Percentiles rank a stretch among this genome's conserved stretches.
Conservation (phyloP, 257 asterid species). For the Ballota nigra region DNA sequence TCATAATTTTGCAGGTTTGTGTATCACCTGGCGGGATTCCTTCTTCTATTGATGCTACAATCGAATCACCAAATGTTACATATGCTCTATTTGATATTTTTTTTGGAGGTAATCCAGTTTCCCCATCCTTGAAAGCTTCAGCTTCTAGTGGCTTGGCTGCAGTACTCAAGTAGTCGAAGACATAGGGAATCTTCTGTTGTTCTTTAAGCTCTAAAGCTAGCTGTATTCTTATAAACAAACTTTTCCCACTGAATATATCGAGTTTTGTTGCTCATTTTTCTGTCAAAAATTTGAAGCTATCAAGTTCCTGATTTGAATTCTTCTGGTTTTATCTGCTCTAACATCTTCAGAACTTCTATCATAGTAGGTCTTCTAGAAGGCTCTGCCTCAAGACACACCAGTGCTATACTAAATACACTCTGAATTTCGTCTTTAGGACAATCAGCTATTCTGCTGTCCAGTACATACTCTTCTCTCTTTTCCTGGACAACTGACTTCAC, state of each 20-base stretch:
- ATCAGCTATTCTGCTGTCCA: conserved; percentile 56
- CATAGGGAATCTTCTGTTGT: neutral
- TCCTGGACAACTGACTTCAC: conserved; percentile 80
- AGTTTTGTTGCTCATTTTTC: neutral
- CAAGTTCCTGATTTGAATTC: conserved; percentile 21
- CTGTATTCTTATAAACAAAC: conserved; percentile 9
- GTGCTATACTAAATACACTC: conserved; percentile 56
- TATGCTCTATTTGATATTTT: conserved; percentile 81
- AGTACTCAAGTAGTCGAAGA: conserved; percentile 42
- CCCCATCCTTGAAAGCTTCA: conserved; percentile 80
- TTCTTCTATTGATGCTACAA: conserved; percentile 64
- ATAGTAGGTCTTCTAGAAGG: conserved; percentile 76
- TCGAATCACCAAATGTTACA: conserved; percentile 66
- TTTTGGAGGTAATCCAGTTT: conserved; percentile 79
- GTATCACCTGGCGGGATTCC: conserved; percentile 66
- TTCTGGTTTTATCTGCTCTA: conserved; percentile 49
- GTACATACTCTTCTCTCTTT: conserved; percentile 64
- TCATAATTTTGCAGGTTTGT: conserved; percentile 48
- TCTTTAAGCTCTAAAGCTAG: conserved; percentile 13
- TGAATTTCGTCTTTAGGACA: conserved; percentile 50
- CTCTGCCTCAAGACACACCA: conserved; percentile 73
- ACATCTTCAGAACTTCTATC: conserved; percentile 76
- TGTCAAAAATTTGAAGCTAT: conserved; percentile 15
- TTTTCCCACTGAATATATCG: neutral
- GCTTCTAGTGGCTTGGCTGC: conserved; percentile 57